Evolutionary conservation across 2,329 filamentous ascomycete genomes (phyloP), one percentile per base, ranked within the genome.

Genomic region (Penicillium sp.): DNA sequence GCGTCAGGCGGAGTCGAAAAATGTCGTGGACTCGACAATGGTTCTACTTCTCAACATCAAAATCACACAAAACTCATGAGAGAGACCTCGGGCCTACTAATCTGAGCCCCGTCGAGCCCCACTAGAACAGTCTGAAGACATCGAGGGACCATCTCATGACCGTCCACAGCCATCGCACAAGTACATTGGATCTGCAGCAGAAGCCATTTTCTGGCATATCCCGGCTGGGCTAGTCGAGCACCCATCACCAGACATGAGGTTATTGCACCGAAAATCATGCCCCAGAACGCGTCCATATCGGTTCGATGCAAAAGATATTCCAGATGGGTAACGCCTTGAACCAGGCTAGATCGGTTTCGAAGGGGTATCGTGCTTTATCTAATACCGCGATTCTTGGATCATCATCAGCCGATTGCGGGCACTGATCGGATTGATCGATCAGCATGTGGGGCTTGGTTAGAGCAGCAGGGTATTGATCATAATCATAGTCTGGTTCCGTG

Each of bases 191-290:
- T 57, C 48, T 68, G 67, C 68, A 70, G 67, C 19, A 69, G 30
- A 45, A 66, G 66, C 65, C 68, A 69, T 57, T 60, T 67, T 3
- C 52, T 64, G 3, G 46, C 11, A 1, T 53, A 19, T 4, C 58
- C 55, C 5, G 51, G 56, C 4, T 51, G 52, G 26, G 59, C 66
- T 26, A 62, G 35, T 28, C 68, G 61, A 37, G 62, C 57, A 7
- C 67, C 65, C 35, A 69, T 62, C 6, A 49, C 57, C 6, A 69
- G 45, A 33, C 45, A 68, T 65, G 67, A 70, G 11, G 66, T 67
- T 19, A 70, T 49, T 28, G 65, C 68, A 4, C 65, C 68, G 3
- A 62, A 64, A 28, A 69, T 46, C 19, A 55, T 48, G 4, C 57
- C 59, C 58, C 67, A 70, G 51, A 63, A 58, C 3, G 46, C 49